Evolutionary conservation across 2,329 filamentous ascomycete species (phyloP).

Genomic region (Chrysosporium queenslandicum): DNA sequence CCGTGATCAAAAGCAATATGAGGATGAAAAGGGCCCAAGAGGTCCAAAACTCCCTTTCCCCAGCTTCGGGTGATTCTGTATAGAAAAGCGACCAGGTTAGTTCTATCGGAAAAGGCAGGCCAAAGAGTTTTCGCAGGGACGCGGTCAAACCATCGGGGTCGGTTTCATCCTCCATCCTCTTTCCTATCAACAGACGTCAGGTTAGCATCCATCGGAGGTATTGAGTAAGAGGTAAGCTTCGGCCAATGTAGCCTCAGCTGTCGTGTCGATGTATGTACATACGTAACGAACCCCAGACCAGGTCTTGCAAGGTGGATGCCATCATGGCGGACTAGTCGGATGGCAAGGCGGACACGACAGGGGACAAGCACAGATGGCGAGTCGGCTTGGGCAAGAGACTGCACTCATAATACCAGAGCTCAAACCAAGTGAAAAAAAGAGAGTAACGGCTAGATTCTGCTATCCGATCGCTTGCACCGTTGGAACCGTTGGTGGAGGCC

Average conservation of each 20-base stretch:
- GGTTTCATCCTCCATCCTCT: conserved; percentile 17
- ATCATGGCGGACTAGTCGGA: conserved; percentile 20
- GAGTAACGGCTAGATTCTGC: neutral
- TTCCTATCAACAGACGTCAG: conserved; percentile 8
- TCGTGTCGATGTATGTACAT: conserved; percentile 18
- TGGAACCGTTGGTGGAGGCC: neutral
- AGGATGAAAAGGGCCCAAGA: conserved; percentile 98
- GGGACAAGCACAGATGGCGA: conserved; percentile 27
- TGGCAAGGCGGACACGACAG: conserved; percentile 4
- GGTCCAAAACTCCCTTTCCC: conserved; percentile 85
- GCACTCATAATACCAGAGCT: conserved; percentile 30
- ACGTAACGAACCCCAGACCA: conserved; percentile 30
- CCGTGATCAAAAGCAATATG: conserved; percentile 83
- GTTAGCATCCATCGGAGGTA: neutral
- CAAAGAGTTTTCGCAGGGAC: neutral
- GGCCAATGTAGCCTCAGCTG: too few relatives aligned
- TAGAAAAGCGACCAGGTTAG: neutral
- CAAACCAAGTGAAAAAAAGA: neutral
- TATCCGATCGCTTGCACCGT: neutral
- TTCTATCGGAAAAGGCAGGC: neutral
- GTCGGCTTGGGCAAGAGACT: conserved; percentile 24
- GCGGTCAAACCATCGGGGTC: conserved; percentile 18
- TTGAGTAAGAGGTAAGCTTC: neutral
- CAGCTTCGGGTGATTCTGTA: conserved; percentile 60
- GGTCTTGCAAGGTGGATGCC: conserved; percentile 30